phyloP scores from a whole-genome alignment of 352 stramenopile species.

The Pythium rishiriense region DNA sequence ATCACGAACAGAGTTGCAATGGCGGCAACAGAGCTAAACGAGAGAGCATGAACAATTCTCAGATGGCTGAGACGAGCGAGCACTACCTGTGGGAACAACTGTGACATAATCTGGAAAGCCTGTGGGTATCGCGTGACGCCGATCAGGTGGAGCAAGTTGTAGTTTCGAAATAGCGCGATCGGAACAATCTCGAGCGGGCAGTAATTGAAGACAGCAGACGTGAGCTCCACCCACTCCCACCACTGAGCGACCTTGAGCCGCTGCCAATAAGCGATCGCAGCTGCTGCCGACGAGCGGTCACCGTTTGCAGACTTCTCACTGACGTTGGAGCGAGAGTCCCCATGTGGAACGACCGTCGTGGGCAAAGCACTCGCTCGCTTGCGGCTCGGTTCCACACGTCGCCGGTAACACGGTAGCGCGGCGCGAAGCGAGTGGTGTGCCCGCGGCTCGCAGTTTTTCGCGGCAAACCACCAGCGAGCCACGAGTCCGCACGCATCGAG shows the following conservation, averaged over 20 bases:
- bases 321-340: constrained; percentile 7
- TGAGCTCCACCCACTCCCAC: background rate
- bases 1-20: constrained; percentile 42
- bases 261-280: constrained; percentile 16
- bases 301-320: constrained; percentile 10
- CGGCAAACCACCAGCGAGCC: background rate
- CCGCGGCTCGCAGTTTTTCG: constrained; percentile 5
- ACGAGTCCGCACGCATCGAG: constrained; percentile 25
- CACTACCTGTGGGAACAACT: constrained; percentile 29
- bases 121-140: constrained; percentile 32
- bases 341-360: constrained; percentile 14
- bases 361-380: constrained; percentile 19
- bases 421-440: constrained; percentile 5
- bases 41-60: constrained; percentile 33
- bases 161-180: constrained; percentile 26
- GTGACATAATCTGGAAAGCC: constrained; percentile 16
- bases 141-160: constrained; percentile 53
- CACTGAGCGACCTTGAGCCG: constrained; percentile 3
- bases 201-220: constrained; percentile 26
- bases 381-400: constrained; percentile 18
- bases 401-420: constrained; percentile 5
- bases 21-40: constrained; percentile 51
- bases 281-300: constrained; percentile 18
- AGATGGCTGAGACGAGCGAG: constrained; percentile 26
- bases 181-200: constrained; percentile 43